These are phyloP conservation scores for Cicer cuneatum DNA, from an alignment of 306 rosid genomes.

Conservation along the genomic window DNA sequence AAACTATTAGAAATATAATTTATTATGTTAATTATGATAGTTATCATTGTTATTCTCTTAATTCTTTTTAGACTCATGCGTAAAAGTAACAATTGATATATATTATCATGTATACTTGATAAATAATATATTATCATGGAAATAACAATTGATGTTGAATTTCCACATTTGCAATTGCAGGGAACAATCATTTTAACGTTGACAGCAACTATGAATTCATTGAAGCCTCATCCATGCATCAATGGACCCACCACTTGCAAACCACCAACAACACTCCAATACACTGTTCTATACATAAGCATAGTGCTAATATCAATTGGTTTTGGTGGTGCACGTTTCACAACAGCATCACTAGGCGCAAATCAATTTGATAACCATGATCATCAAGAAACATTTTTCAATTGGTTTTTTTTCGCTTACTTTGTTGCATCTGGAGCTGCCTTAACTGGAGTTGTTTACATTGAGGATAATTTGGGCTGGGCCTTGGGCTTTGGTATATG, in stretches of 20 bases:
- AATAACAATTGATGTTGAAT: no score
- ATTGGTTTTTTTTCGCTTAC: conserved; percentile 53
- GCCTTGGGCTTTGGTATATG: conserved; percentile 50
- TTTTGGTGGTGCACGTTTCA: conserved; percentile 57
- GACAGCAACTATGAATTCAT: conserved; percentile 44
- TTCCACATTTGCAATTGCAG: conserved; percentile 27
- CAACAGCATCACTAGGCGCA: conserved; percentile 53
- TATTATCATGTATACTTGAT: no score
- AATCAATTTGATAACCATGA: conserved; percentile 51
- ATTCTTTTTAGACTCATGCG: no score
- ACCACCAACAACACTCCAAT: conserved; percentile 44
- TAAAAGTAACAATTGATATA: no score
- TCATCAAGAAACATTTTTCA: conserved; percentile 49
- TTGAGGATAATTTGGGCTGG: conserved; percentile 54
- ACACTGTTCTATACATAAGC: conserved; percentile 41
- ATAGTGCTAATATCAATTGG: conserved; percentile 45
- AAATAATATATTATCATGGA: no score
- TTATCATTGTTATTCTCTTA: no score
- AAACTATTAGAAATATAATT: no score
- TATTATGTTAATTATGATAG: no score
- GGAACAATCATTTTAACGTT: conserved; percentile 45
- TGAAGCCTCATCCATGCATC: conserved; percentile 49
- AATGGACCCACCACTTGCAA: conserved; percentile 42
- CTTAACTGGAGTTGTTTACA: conserved; percentile 44
- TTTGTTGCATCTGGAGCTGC: conserved; percentile 29